Evolutionary conservation across 805 yeast genomes (phyloP).

Genomic region (Brettanomyces bruxellensis): DNA sequence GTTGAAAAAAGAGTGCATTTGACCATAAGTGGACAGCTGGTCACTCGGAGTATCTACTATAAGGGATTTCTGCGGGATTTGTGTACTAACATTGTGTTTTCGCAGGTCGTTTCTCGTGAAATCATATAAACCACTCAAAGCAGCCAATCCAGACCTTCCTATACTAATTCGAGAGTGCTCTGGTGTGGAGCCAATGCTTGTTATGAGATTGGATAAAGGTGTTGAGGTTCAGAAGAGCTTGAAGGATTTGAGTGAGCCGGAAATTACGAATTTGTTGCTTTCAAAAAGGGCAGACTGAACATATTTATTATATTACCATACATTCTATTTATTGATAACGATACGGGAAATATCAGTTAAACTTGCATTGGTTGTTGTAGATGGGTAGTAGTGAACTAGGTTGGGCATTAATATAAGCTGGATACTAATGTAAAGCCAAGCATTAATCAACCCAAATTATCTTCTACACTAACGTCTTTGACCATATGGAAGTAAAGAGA

Average conservation of each 20-base stretch:
- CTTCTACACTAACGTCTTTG: too few species aligned
- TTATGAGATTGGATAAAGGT: constrained; percentile 61
- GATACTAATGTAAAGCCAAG: too few species aligned
- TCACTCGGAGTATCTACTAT: too few species aligned
- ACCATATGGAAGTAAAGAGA: background rate
- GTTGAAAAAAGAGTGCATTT: constrained; percentile 13
- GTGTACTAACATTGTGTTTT: constrained; percentile 1
- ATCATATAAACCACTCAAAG: constrained; percentile 57
- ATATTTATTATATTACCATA: too few species aligned
- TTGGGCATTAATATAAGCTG: too few species aligned
- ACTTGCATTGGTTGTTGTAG: too few species aligned
- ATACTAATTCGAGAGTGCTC: constrained; percentile 70
- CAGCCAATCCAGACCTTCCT: constrained; percentile 58
- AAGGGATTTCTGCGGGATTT: too few species aligned
- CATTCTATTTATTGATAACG: too few species aligned
- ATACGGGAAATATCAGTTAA: too few species aligned
- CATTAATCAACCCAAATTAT: too few species aligned
- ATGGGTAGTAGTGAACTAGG: too few species aligned
- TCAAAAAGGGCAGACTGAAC: constrained; percentile 5
- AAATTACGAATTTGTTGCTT: constrained; percentile 28
- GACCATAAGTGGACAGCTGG: too few species aligned
- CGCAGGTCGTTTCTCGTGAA: constrained; percentile 48
- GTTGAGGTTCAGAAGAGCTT: constrained; percentile 39
- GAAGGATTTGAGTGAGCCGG: constrained; percentile 38
- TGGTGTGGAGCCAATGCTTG: constrained; percentile 65